Evolutionary conservation across 495 filamentous ascomycete species (phyloP), one percentile per base, ranked within the genome.

Genomic region (Letharia columbiana): DNA sequence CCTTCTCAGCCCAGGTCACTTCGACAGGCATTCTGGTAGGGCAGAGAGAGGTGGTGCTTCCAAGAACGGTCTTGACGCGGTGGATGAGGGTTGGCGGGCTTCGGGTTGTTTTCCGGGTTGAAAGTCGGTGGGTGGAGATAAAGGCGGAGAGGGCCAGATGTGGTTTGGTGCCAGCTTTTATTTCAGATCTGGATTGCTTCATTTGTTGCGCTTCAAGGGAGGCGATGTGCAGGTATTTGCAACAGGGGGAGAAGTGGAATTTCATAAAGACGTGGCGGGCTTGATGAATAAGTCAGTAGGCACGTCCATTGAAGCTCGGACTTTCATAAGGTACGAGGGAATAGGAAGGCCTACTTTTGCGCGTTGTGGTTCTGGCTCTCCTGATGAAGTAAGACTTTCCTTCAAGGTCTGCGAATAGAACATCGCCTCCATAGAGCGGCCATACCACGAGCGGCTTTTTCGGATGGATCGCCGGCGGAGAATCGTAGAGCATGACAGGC

Each of bases 121-220:
- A 69, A 23, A 67, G 58, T 13, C 67, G 65, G 39, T 68, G 65
- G 18, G 67, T 68, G 0, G 67, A 62, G 31, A 69, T 37, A 23
- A 68, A 62, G 7, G 45, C 49, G 18, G 65, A 56, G 28, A 69
- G 15, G 10, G 31, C 4, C 2, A 67, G 13, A 17, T 47, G 33
- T 3, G 44, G 37, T 49, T 58, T 56, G 17, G 23, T 57, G 44
- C 54, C 64, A 2, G 47, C 45, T 35, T 35, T 67, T 18, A 44
- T 20, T 20, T 67, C 59, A 4, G 15, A 33, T 10, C 39, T 40
- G 1, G 50, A 62, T 8, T 37, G 31, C 15, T 50, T 40, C n/a
- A 61, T 47, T 4, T 28, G 3, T 56, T 44, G 60, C 10, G 65
- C 60, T 57, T 67, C 65, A 7, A 67, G 65, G 7, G 65, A 61